These are phyloP conservation scores for Fusarium chaquense DNA, from an alignment of 2,329 filamentous ascomycete species.

Conservation along the genomic window DNA sequence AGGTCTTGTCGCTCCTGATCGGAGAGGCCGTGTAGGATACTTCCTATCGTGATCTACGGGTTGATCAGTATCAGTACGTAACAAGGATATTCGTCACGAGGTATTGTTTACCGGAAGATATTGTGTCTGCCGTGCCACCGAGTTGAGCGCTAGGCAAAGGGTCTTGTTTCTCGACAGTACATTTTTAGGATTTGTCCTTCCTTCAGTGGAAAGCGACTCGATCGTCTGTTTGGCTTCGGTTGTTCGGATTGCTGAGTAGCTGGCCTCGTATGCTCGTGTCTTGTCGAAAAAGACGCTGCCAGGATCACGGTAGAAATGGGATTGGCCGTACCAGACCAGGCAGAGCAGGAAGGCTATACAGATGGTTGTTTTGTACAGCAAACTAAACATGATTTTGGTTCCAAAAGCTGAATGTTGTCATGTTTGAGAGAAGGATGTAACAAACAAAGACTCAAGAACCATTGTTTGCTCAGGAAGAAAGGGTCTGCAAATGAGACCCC, in stretches of 20 bases:
- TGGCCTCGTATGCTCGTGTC: conserved; percentile 16
- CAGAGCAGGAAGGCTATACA: conserved; percentile 14
- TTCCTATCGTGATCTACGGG: conserved; percentile 20
- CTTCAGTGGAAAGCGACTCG: not conserved
- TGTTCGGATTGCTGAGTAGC: conserved; percentile 2
- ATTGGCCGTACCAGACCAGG: conserved; percentile 10
- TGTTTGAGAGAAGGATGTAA: not conserved
- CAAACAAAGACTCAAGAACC: not conserved
- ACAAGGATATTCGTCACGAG: rapidly evolving
- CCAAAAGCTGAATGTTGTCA: not conserved
- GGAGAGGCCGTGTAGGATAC: conserved; percentile 13
- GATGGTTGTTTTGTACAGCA: not conserved
- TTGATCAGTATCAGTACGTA: not conserved
- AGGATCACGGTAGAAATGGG: conserved; percentile 25
- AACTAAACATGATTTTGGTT: conserved; percentile 1
- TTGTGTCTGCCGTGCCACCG: conserved; percentile 20
- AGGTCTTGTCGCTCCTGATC: conserved; percentile 22
- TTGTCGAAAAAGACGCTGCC: conserved; percentile 28
- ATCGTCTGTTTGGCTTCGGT: conserved; percentile 5
- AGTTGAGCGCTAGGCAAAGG: conserved; percentile 17
- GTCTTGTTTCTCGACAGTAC: not conserved
- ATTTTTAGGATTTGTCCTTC: not conserved
- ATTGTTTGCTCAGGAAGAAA: not conserved
- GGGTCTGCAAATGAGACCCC: not conserved
- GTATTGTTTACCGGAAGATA: conserved; percentile 17